Percentiles rank a stretch among this genome's conserved stretches.
These are phyloP conservation scores for Collybia nuda DNA, from an alignment of 768 basidiomycete species.

Conservation along the genomic window DNA sequence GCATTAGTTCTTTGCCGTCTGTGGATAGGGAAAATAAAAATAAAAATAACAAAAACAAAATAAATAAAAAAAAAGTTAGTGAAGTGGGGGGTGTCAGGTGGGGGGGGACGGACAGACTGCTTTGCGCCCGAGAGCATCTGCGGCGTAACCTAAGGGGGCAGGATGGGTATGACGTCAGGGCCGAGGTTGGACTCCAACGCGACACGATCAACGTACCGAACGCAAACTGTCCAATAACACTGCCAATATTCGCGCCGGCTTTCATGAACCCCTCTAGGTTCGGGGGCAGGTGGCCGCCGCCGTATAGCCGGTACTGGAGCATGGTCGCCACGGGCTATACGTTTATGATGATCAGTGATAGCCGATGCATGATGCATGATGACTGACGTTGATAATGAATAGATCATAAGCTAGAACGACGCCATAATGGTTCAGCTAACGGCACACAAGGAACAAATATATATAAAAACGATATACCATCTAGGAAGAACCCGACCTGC, in stretches of 20 bases:
- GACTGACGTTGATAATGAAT: slow-evolving; percentile 65
- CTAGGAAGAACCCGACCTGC: slow-evolving; percentile 71
- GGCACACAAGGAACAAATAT: background rate
- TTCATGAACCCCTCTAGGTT: slow-evolving; percentile 62
- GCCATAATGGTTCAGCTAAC: background rate
- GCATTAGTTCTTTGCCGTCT: slow-evolving; percentile 80
- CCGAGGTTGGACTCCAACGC: slow-evolving; percentile 39
- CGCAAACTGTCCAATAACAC: slow-evolving; percentile 66
- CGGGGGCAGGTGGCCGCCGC: slow-evolving; percentile 46
- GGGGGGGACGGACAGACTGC: slow-evolving; percentile 47
- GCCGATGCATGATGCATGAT: background rate
- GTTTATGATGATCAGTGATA: background rate
- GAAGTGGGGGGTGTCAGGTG: background rate
- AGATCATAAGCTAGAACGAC: slow-evolving; percentile 62
- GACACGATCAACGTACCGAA: slow-evolving; percentile 57
- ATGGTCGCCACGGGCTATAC: slow-evolving; percentile 62
- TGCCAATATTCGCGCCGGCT: slow-evolving; percentile 70
- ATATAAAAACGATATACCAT: slow-evolving; percentile 52
- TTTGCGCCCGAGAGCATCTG: slow-evolving; percentile 69
- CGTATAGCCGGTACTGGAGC: slow-evolving; percentile 65
- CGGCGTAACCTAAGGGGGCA: slow-evolving; percentile 62
- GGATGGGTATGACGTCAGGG: slow-evolving; percentile 15
- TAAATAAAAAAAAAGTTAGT: too few relatives aligned
- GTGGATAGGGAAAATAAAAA: background rate
- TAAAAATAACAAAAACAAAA: background rate